These are phyloP conservation scores for Apostasia ramifera DNA, from an alignment of 106 monocot genomes.

Conservation along the genomic window DNA sequence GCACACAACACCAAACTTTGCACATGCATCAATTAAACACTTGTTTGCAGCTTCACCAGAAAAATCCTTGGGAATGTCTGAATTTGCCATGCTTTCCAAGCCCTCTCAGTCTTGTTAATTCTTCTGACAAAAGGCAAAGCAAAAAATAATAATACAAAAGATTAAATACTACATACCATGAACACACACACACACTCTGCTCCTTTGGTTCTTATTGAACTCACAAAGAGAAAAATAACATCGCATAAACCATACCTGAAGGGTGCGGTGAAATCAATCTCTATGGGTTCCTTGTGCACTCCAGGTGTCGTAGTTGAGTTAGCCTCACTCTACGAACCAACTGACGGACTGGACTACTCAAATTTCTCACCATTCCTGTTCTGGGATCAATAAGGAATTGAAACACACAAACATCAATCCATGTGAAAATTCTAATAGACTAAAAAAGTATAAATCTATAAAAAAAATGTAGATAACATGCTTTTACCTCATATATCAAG, in stretches of 20 bases:
- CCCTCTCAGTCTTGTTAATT: constrained; percentile 79
- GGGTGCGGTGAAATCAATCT: constrained; percentile 96
- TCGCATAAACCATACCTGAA: constrained; percentile 44
- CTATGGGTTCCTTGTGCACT: constrained; percentile 71
- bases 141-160: not conserved
- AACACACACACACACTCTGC: not conserved
- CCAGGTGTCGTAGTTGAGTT: constrained; percentile 20
- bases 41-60: constrained; percentile 79
- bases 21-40: constrained; percentile 74
- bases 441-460: too few relatives aligned
- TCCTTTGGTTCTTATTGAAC: not conserved
- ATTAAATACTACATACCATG: too few relatives aligned
- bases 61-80: constrained; percentile 81
- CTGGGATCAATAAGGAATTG: too few relatives aligned
- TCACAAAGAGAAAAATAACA: not conserved
- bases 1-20: constrained; percentile 82
- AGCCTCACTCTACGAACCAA: too few relatives aligned
- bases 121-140: constrained; percentile 30
- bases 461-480: too few relatives aligned
- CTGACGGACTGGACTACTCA: constrained; percentile 68
- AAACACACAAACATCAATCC: too few relatives aligned
- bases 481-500: too few relatives aligned
- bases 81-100: constrained; percentile 59
- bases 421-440: too few relatives aligned
- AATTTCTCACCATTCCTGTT: constrained; percentile 82